Base-by-base conservation (phyloP, 1,284 basidiomycete species). In the Sporisorium scitamineum region DNA sequence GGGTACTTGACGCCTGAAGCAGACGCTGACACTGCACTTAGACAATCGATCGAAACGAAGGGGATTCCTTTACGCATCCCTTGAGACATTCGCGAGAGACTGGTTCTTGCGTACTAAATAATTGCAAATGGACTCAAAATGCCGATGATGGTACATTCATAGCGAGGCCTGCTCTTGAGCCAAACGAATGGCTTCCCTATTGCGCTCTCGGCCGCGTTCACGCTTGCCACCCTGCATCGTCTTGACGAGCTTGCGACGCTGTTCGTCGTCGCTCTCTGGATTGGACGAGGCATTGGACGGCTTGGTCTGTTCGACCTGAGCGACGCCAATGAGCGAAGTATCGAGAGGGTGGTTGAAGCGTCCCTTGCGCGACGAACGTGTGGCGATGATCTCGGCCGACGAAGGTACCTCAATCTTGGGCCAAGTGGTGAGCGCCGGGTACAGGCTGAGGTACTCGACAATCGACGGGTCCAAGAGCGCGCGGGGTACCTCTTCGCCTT, bases 171-270 rank as follows among this genome's bases (percentile, higher is more conserved):
- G 62, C 41, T 67, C 61, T 26, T 69, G 64, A 18, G 65, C 61
- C 22, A 69, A 29, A 7, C 74, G 66, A 32, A 81, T 79, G 10
- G 63, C 70, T 55, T 73, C 71, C 31, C 79, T 61, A 56, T 81
- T 81, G 29, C 70, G 67, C 50, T 79, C 80, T 10, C 80, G 62
- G 2, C 80, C 80, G 1, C 71, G 69, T 5, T 79, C 76, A 29
- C 80, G 67, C 41, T 80, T 80, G 20, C 80, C 80, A 3, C 76
- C 69, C 55, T 78, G 78, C 68, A 80, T 78, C 10, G 78, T 77
- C 55, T 78, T 73, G 50, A 77, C 66, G 39, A 81, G 73, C 55
- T 75, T 76, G 16, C 72, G 59, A 16, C 73, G 58, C 34, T 76
- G 68, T 8, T 55, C 50, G 20, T 73, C 78, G 10, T 71, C 73